Percentiles rank a stretch among this genome's conserved stretches.
These are phyloP conservation scores for Testicularia cyperi DNA, from an alignment of 1,284 basidiomycete genomes.

Conservation along the genomic window DNA sequence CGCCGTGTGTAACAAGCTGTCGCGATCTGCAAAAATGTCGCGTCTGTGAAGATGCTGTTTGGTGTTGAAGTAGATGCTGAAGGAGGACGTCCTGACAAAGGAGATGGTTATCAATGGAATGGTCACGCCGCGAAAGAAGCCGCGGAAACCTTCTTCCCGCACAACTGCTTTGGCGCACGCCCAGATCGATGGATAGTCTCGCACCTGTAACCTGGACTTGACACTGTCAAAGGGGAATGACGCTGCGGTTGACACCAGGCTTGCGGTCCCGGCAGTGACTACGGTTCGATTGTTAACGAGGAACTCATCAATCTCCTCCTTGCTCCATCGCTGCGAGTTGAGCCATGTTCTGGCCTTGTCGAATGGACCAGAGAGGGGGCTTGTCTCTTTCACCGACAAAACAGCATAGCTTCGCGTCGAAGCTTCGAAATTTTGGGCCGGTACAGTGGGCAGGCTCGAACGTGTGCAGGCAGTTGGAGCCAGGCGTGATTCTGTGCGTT, in stretches of 20 bases:
- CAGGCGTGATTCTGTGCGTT: too few species aligned
- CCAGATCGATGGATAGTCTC: conserved; percentile 56
- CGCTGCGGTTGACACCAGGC: conserved; percentile 53
- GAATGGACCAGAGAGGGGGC: neutral
- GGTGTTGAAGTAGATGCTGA: conserved; percentile 88
- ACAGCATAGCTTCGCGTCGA: too few species aligned
- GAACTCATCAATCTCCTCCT: conserved; percentile 39
- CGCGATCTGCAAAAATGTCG: conserved; percentile 15
- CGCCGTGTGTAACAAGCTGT: conserved; percentile 30
- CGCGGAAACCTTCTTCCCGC: conserved; percentile 84
- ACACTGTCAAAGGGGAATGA: conserved; percentile 58
- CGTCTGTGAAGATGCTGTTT: conserved; percentile 72
- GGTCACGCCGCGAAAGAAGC: conserved; percentile 78
- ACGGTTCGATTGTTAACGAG: conserved; percentile 51
- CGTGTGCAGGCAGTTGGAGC: too few species aligned
- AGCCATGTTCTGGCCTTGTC: neutral
- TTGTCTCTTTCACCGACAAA: neutral
- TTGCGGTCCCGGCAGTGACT: conserved; percentile 55
- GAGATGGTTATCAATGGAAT: conserved; percentile 95
- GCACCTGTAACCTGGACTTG: conserved; percentile 56
- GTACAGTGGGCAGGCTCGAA: too few species aligned
- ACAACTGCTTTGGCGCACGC: conserved; percentile 63
- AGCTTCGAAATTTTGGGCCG: too few species aligned
- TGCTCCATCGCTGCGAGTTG: conserved; percentile 10
- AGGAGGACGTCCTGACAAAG: conserved; percentile 87